A percentile compares a stretch with the other conserved stretches of the same genome.
Conservation (phyloP, 257 asterid species). For the Capsicum chinense region DNA sequence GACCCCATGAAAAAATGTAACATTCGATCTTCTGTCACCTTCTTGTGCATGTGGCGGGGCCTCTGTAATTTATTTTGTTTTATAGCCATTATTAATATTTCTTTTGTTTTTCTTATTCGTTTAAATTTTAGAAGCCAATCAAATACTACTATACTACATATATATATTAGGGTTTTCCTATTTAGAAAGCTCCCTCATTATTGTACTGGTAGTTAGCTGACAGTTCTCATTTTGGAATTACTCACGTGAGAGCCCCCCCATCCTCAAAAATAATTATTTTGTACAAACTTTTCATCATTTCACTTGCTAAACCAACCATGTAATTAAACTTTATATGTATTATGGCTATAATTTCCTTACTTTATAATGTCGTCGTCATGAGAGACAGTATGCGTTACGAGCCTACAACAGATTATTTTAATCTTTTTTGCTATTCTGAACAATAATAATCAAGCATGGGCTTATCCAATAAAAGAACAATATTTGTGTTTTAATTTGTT, state of each 20-base stretch:
- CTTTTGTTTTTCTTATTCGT: background rate
- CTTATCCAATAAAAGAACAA: background rate
- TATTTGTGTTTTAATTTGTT: background rate
- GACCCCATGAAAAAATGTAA: conserved; percentile 25
- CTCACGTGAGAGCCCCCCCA: conserved; percentile 24
- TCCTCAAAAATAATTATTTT: background rate
- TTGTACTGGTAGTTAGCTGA: conserved; percentile 16
- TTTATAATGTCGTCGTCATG: conserved; percentile 11
- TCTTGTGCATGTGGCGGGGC: conserved; percentile 29
- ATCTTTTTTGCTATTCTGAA: background rate
- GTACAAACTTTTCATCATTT: background rate
- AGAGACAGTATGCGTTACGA: conserved; percentile 21
- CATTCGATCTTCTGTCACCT: conserved; percentile 30
- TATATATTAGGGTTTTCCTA: conserved; percentile 20
- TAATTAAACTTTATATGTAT: background rate
- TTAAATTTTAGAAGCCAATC: background rate
- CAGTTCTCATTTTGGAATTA: conserved; percentile 16
- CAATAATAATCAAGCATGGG: background rate
- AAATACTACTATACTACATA: background rate
- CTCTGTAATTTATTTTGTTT: conserved; percentile 13
- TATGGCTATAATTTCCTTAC: conserved; percentile 3
- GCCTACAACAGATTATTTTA: background rate
- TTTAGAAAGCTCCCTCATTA: conserved; percentile 20
- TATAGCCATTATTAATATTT: background rate
- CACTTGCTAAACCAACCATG: conserved; percentile 1